A percentile compares a stretch with the other conserved stretches of the same genome.
These are phyloP conservation scores for Alternaria triticina DNA, from an alignment of 2,329 filamentous ascomycete genomes.

Conservation along the genomic window DNA sequence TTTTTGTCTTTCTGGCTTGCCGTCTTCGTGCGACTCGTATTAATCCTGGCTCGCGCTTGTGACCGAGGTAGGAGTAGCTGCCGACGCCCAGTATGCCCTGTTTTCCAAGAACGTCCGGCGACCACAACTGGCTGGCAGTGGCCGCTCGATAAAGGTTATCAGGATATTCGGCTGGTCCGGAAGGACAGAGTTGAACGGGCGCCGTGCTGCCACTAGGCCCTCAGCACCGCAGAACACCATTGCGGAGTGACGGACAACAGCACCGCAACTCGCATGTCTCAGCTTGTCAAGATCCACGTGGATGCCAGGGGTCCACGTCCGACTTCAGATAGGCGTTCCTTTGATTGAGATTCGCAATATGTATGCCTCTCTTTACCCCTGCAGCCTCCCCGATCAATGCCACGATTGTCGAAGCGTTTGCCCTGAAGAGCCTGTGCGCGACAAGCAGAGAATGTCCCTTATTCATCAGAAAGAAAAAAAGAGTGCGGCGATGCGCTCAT, in stretches of 20 bases:
- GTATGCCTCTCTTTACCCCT: slow-evolving; percentile 27
- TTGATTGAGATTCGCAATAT: slow-evolving; percentile 37
- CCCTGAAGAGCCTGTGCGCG: slow-evolving; percentile 1
- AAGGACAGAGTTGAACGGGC: slow-evolving; percentile 18
- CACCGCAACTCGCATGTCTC: slow-evolving; percentile 16
- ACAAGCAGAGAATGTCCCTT: slow-evolving; percentile 3
- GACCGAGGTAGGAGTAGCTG: slow-evolving; percentile 21
- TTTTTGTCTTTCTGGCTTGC: slow-evolving; percentile 37
- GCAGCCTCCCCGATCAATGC: slow-evolving; percentile 20
- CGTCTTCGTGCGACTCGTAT: slow-evolving; percentile 40
- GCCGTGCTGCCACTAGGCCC: slow-evolving; percentile 18
- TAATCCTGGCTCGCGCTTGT: slow-evolving; percentile 24
- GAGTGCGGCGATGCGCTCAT: slow-evolving; percentile 12
- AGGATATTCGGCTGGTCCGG: slow-evolving; percentile 24
- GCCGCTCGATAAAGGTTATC: slow-evolving; percentile 17
- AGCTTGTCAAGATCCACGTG: slow-evolving; percentile 39
- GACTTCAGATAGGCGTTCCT: slow-evolving; percentile 24
- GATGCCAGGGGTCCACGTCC: slow-evolving; percentile 33
- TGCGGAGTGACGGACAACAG: slow-evolving; percentile 20
- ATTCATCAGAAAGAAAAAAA: slow-evolving; percentile 5
- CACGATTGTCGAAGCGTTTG: slow-evolving; percentile 1
- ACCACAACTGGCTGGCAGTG: slow-evolving; percentile 18
- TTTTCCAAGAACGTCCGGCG: slow-evolving; percentile 21
- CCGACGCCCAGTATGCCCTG: slow-evolving; percentile 15
- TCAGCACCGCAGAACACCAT: slow-evolving; percentile 18